Base-by-base conservation (phyloP, 2,329 filamentous ascomycete genomes). In the Pyricularia grisea region DNA sequence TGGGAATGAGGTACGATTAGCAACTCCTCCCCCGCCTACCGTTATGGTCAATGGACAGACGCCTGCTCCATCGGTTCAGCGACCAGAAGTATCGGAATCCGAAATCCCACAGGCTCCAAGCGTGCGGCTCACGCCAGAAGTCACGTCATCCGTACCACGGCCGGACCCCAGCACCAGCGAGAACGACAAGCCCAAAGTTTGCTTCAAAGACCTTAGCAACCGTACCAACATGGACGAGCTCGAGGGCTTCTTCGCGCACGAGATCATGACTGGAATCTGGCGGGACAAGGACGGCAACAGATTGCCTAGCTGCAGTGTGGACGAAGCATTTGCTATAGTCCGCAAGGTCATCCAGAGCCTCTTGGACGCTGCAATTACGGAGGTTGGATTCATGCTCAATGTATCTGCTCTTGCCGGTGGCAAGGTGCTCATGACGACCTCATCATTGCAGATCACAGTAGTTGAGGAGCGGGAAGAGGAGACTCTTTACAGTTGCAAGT, bases 331-430 rank as follows among this genome's bases (percentile, higher is more conserved):
- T 12, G 85, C 83, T 33, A 79, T 90, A n/a, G 80, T 83, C 67
- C 81, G 84, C 69, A 79, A 82, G 63, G 81, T 84, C n/a, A 79
- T 88, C 28, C 81, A 84, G 68, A 83, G 83, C 68, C 80, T 88
- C 64, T 33, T 50, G 33, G 63, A 68, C 12, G 67, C 60, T 12
- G 67, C 67, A 30, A 36, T 79, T 0, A 84, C 81, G 12, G 81
- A 84, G 5, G 82, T 88, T 73, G 80, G 82, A 0, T 88, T 89
- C 72, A 77, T 89, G 14, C 84, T 88, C 72, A 89, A 88, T 73
- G 75, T 89, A 6, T 82, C 86, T 0, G 85, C 85, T 4, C 79
- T 89, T 12, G 83, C 82, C 0, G 87, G 87, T 10, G 84, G 84
- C 3, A 81, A 79, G 66, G 76, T 83, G 31, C 78, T 89, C 66